A percentile compares a stretch with the other conserved stretches of the same genome.
Conservation (phyloP, 495 filamentous ascomycete species). For the Hamigera avellanea region DNA sequence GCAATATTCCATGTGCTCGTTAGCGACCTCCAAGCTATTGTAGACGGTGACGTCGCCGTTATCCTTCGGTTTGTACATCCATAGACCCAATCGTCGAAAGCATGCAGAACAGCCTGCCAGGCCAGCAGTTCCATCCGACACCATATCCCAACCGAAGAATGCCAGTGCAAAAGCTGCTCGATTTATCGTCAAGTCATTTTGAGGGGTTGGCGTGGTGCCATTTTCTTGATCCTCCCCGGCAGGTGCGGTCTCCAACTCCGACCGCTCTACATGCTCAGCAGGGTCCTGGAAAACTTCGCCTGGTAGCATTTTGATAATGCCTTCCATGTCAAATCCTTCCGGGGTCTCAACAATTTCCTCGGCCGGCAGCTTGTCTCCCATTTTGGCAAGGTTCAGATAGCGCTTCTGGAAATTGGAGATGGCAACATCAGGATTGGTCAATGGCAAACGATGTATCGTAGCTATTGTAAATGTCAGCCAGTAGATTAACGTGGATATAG, state of each 20-base stretch:
- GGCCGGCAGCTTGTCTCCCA: slow-evolving; percentile 38
- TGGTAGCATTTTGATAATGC: slow-evolving; percentile 21
- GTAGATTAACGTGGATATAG: neutral
- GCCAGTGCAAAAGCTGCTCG: slow-evolving; percentile 62
- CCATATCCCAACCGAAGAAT: slow-evolving; percentile 75
- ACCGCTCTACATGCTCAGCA: slow-evolving; percentile 5
- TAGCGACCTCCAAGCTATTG: slow-evolving; percentile 48
- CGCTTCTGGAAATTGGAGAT: slow-evolving; percentile 45
- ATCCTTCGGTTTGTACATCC: slow-evolving; percentile 68
- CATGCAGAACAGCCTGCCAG: slow-evolving; percentile 73
- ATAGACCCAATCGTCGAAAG: slow-evolving; percentile 80
- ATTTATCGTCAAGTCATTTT: slow-evolving; percentile 31
- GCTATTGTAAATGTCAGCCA: slow-evolving; percentile 13
- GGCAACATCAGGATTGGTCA: slow-evolving; percentile 45
- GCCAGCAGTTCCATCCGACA: slow-evolving; percentile 51
- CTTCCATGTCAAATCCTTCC: slow-evolving; percentile 27
- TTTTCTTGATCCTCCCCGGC: neutral
- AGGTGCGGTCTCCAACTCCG: slow-evolving; percentile 7
- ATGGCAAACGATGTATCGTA: slow-evolving; percentile 43
- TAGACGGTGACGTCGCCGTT: slow-evolving; percentile 47
- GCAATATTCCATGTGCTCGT: slow-evolving; percentile 71
- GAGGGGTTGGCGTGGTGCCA: slow-evolving; percentile 2
- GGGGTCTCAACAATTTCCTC: slow-evolving; percentile 36
- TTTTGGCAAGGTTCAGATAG: slow-evolving; percentile 41
- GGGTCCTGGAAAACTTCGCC: slow-evolving; percentile 12